Conservation (phyloP, 2,329 filamentous ascomycete species). For the Elsinoe necatrix region DNA sequence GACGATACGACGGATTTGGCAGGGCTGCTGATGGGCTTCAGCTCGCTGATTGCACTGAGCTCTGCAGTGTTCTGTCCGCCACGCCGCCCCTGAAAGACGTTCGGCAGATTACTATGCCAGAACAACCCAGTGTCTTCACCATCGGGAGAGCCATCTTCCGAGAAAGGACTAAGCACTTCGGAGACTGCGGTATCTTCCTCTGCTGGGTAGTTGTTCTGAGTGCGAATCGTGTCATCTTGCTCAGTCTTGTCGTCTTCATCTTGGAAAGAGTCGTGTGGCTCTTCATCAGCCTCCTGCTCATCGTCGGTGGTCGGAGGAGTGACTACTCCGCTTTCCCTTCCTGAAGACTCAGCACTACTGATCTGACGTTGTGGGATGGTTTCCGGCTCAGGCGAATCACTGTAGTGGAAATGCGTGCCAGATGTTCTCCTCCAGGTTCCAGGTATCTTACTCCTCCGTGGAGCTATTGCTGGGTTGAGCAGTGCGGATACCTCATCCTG, state of each 20-base stretch:
- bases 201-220: conserved; percentile 13
- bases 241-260: neutral
- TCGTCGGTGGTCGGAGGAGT: conserved; percentile 29
- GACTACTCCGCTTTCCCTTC: conserved; percentile 23
- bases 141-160: conserved; percentile 16
- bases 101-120: conserved; percentile 25
- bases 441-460: conserved; percentile 34
- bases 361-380: conserved; percentile 11
- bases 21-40: conserved; percentile 21
- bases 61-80: neutral
- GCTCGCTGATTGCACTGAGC: conserved; percentile 17
- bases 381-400: conserved; percentile 30
- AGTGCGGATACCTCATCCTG: neutral
- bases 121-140: conserved; percentile 26
- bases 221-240: conserved; percentile 6
- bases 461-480: conserved; percentile 24
- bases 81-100: conserved; percentile 18
- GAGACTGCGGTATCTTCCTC: conserved; percentile 7
- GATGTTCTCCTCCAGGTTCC: conserved; percentile 36
- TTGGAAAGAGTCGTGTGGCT: neutral
- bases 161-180: conserved; percentile 17
- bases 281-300: conserved; percentile 18
- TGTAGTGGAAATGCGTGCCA: conserved; percentile 31
- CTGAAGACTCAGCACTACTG: conserved; percentile 15
- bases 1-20: conserved; percentile 16